phyloP scores from a whole-genome alignment of 208 protist species.

The Lotmaria passim region DNA sequence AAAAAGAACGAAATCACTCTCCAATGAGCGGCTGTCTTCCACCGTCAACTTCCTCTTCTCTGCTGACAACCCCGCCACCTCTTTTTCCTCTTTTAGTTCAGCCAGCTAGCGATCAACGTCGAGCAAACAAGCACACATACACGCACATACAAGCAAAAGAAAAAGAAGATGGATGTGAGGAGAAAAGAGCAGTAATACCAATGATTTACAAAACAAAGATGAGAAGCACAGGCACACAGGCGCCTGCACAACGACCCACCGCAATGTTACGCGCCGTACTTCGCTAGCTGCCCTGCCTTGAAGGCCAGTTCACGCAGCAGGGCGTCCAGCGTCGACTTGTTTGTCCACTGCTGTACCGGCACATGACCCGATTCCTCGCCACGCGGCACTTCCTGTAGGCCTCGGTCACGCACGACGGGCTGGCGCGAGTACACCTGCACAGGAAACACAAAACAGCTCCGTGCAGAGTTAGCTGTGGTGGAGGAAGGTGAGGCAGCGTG shows the following conservation, averaged over 20 bases:
- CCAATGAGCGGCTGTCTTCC: too few species aligned
- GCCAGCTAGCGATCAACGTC: too few species aligned
- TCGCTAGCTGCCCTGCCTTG: constrained; percentile 61
- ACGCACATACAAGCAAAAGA: too few species aligned
- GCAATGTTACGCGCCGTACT: constrained; percentile 67
- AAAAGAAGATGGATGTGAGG: too few species aligned
- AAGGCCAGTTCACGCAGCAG: constrained; percentile 63
- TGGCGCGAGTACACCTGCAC: constrained; percentile 41
- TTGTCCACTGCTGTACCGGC: constrained; percentile 9
- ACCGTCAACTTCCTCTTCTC: too few species aligned
- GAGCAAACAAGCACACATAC: too few species aligned
- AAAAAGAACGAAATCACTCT: too few species aligned
- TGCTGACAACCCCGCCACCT: too few species aligned
- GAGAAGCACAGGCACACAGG: neutral
- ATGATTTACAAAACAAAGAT: too few species aligned
- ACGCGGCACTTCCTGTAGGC: constrained; percentile 4
- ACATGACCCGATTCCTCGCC: neutral
- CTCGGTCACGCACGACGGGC: constrained; percentile 39
- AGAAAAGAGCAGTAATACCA: too few species aligned
- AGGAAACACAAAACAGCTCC: constrained; percentile 1
- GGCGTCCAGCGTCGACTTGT: constrained; percentile 44
- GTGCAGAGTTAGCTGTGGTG: neutral
- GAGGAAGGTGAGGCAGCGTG: too few species aligned
- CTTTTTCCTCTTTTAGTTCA: too few species aligned
- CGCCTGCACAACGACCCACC: neutral